Percentiles rank a stretch among this genome's conserved stretches.
Evolutionary conservation across 176 grass and related monocot genomes (phyloP).

Genomic region (Microstegium vimineum): DNA sequence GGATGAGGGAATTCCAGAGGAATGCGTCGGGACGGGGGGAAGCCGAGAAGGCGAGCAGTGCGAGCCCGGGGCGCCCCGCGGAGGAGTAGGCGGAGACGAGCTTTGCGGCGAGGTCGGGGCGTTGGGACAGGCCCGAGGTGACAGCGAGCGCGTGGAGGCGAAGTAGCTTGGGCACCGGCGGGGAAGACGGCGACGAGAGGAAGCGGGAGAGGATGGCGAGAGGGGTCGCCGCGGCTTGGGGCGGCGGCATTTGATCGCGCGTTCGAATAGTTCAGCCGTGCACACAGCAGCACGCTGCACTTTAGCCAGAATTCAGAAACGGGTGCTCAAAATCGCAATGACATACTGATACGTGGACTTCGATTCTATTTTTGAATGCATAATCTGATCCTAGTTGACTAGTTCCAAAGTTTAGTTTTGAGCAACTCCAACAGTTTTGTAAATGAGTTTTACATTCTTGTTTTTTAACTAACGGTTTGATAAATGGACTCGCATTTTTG

Average conservation of each 20-base stretch:
- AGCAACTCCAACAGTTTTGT: no score
- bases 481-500: no score
- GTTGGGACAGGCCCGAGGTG: constrained; percentile 45
- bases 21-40: constrained; percentile 43
- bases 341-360: background rate
- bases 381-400: no score
- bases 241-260: constrained; percentile 23
- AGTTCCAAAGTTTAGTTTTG: no score
- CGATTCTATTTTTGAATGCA: background rate
- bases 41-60: constrained; percentile 39
- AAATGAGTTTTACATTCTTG: no score
- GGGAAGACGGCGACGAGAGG: constrained; percentile 18
- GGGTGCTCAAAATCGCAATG: background rate
- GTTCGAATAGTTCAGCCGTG: constrained; percentile 11
- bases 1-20: constrained; percentile 73
- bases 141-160: constrained; percentile 46
- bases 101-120: constrained; percentile 63
- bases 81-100: constrained; percentile 62
- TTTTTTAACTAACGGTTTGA: no score
- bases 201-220: constrained; percentile 30
- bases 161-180: constrained; percentile 32
- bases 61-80: constrained; percentile 33
- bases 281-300: background rate
- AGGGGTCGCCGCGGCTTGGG: background rate
- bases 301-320: background rate